Percentiles rank a stretch among this genome's conserved stretches.
phyloP scores from a whole-genome alignment of 1,139 yeast genomes.

The Kodamaea fungicola region DNA sequence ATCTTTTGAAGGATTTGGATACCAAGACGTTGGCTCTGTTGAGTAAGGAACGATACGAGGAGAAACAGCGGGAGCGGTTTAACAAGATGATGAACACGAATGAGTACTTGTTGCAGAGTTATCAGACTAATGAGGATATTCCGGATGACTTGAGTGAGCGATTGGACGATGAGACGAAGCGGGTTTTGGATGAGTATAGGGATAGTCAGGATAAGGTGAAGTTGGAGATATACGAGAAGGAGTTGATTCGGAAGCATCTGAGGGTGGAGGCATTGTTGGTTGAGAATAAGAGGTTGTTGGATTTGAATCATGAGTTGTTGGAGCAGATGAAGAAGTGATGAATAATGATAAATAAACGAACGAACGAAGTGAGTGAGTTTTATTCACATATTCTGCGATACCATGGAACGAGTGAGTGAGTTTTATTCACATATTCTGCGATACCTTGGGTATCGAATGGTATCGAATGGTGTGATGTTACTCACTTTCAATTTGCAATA shows the following conservation, averaged over 20 bases:
- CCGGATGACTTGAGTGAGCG: neutral
- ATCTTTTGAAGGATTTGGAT: slow-evolving; percentile 18
- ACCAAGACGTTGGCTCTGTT: slow-evolving; percentile 25
- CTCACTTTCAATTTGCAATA: no score
- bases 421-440: no score
- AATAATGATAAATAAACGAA: no score
- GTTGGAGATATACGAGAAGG: slow-evolving; percentile 21
- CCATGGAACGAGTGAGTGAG: no score
- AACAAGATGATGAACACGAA: slow-evolving; percentile 6
- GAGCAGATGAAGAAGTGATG: slow-evolving; percentile 10
- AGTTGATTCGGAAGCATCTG: slow-evolving; percentile 22
- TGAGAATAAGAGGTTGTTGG: slow-evolving; percentile 32
- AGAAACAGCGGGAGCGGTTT: slow-evolving; percentile 7
- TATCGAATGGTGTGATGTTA: no score
- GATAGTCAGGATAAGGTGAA: slow-evolving; percentile 16
- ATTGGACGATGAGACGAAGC: slow-evolving; percentile 10
- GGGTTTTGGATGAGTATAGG: slow-evolving; percentile 12
- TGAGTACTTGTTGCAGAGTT: slow-evolving; percentile 3
- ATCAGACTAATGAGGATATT: slow-evolving; percentile 3
- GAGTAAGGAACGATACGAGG: slow-evolving; percentile 23
- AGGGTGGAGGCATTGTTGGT: slow-evolving; percentile 22
- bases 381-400: no score
- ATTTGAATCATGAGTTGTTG: slow-evolving; percentile 31
- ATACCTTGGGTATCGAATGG: no score
- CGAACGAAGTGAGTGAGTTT: no score